These are phyloP conservation scores for Starmera quercuum DNA, from an alignment of 805 yeast genomes.

Conservation along the genomic window DNA sequence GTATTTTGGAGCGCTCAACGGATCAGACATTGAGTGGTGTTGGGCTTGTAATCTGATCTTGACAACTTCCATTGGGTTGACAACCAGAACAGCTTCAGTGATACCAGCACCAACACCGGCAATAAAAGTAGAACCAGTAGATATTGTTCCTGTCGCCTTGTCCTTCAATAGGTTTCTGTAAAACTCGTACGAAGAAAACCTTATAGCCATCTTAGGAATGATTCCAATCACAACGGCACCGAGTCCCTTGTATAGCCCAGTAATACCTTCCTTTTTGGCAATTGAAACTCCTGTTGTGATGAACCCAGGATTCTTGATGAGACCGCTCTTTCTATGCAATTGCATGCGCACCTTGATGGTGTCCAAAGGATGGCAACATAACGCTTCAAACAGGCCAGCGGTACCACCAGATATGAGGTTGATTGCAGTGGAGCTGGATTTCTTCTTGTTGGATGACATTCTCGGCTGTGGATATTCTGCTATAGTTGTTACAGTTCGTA, in stretches of 20 bases:
- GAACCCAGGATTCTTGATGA: conserved; percentile 76
- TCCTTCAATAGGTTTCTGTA: conserved; percentile 65
- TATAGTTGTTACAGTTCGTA: neutral
- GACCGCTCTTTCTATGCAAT: conserved; percentile 63
- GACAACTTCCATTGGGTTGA: conserved; percentile 96
- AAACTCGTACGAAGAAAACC: conserved; percentile 91
- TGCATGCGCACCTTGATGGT: conserved; percentile 98
- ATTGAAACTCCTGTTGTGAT: conserved; percentile 73
- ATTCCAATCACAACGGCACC: conserved; percentile 97
- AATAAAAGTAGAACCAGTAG: conserved; percentile 70
- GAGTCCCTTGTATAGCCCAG: conserved; percentile 88
- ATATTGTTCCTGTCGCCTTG: conserved; percentile 50
- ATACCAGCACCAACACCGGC: conserved; percentile 98
- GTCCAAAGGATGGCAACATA: conserved; percentile 96
- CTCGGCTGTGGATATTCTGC: neutral
- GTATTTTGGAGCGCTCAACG: conserved; percentile 70
- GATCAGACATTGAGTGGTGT: conserved; percentile 82
- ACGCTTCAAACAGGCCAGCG: conserved; percentile 96
- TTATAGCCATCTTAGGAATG: conserved; percentile 96
- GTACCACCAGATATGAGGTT: conserved; percentile 91
- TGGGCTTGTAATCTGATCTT: conserved; percentile 96
- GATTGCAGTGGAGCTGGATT: conserved; percentile 38
- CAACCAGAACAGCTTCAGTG: conserved; percentile 91
- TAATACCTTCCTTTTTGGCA: conserved; percentile 69
- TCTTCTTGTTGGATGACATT: conserved; percentile 23